phyloP scores from a whole-genome alignment of 495 filamentous ascomycete species.

The Podospora appendiculata region DNA sequence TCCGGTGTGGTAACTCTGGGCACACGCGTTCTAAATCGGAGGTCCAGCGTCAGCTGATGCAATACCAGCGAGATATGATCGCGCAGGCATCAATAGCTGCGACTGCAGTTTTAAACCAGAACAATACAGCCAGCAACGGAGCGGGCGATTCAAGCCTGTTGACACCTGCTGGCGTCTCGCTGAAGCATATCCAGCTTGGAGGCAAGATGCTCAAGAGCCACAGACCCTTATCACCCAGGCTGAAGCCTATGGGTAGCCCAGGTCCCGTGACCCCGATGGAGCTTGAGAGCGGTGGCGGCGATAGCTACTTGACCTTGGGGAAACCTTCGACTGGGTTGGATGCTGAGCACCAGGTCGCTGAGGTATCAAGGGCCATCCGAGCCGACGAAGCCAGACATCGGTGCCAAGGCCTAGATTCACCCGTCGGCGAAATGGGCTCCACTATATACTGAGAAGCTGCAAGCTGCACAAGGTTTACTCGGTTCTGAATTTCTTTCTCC shows the following conservation, averaged over 20 bases:
- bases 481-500: too few relatives aligned
- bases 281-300: slow-evolving; percentile 46
- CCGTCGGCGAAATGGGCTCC: not conserved
- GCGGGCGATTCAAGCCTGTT: not conserved
- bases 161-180: not conserved
- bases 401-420: not conserved
- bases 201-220: slow-evolving; percentile 24
- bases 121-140: not conserved
- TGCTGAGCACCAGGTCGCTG: not conserved
- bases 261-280: slow-evolving; percentile 72
- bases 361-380: not conserved
- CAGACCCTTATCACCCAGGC: slow-evolving; percentile 51
- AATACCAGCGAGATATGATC: slow-evolving; percentile 57
- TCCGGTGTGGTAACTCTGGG: slow-evolving; percentile 4
- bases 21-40: slow-evolving; percentile 34
- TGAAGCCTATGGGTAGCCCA: slow-evolving; percentile 64
- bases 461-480: too few relatives aligned
- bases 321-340: slow-evolving; percentile 5
- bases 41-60: slow-evolving; percentile 40
- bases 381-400: not conserved
- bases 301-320: slow-evolving; percentile 45
- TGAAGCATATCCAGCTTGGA: slow-evolving; percentile 5
- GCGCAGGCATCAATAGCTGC: slow-evolving; percentile 42
- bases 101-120: slow-evolving; percentile 27
- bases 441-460: too few relatives aligned